Percentiles rank a stretch among this genome's conserved stretches.
Conservation (phyloP, 805 yeast genomes). For the Dipodascopsis uninucleata region DNA sequence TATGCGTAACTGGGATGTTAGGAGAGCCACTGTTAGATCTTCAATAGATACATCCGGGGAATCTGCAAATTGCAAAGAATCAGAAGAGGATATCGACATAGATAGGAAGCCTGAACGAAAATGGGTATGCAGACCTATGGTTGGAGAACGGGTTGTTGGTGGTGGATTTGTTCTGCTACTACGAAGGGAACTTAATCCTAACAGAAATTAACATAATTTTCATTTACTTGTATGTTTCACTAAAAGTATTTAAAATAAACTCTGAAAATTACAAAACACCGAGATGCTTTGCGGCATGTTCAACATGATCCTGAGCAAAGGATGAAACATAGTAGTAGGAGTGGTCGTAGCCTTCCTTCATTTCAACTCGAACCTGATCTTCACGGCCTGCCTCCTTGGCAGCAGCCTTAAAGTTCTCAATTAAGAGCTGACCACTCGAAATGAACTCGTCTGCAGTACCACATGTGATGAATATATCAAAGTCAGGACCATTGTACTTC, state of each 20-base stretch:
- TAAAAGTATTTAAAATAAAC: no score
- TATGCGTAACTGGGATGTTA: constrained; percentile 50
- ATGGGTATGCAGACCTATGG: constrained; percentile 49
- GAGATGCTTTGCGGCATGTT: constrained; percentile 70
- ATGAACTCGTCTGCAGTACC: constrained; percentile 80
- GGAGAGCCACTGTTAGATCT: constrained; percentile 40
- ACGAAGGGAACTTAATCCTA: constrained; percentile 7
- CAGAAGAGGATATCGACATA: constrained; percentile 17
- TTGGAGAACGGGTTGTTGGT: constrained; percentile 46
- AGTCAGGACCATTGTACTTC: constrained; percentile 48
- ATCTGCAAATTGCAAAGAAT: background rate
- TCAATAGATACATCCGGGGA: background rate
- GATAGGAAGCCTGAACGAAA: constrained; percentile 42
- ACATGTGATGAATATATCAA: constrained; percentile 73
- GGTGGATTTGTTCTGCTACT: constrained; percentile 52
- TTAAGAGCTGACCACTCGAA: constrained; percentile 59
- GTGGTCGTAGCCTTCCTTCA: constrained; percentile 86
- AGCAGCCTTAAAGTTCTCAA: constrained; percentile 65
- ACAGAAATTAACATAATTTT: background rate
- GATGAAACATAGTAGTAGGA: constrained; percentile 80
- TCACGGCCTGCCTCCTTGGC: constrained; percentile 55
- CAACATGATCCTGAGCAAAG: constrained; percentile 78
- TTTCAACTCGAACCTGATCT: constrained; percentile 55
- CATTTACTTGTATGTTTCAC: background rate
- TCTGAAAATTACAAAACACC: constrained; percentile 26